Base-by-base conservation (phyloP, 2,329 filamentous ascomycete genomes). In the Neofusicoccum umdonicola region DNA sequence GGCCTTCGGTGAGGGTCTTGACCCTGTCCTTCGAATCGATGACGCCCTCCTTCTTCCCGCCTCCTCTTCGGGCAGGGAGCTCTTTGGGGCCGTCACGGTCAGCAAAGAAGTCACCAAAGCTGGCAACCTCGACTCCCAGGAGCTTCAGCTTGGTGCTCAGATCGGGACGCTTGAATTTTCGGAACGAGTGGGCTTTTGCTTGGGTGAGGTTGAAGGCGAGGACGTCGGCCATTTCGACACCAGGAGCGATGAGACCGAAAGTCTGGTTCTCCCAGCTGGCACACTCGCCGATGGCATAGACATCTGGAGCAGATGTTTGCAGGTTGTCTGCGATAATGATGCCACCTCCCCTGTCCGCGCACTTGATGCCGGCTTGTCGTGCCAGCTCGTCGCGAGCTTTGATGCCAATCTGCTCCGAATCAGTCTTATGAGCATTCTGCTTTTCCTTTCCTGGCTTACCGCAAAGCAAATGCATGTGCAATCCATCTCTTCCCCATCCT, bases 91-190 rank as follows among this genome's bases (percentile, higher is more conserved):
- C 92, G 72, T 96, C 91, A 35, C 90, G 83, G 71, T 97, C 93
- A 0, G 93, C 93, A 69, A 97, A 97, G 81, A 93, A 97, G 74
- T 97, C 93, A 0, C 93, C 93, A 73, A 97, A 97, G 72, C 91
- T 95, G 17, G 93, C 93, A 4, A 97, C 93, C 69, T 97, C 91
- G 8, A 97, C 92, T 0, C 93, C 93, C 0, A 97, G 83, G 0
- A 97, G 82, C 81, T 97, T 97, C 35, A 97, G 81, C 75, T 96
- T 97, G 0, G 93, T 97, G 81, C 93, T 96, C 45, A 97, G 81
- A 75, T 97, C 92, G 0, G 93, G 93, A 4, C 88, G 81, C 76
- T 91, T 92, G 82, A 96, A 96, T 35, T 81, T 82, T 37, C 90
- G 83, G 1, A 86, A 86, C 6, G 86, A 77, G 73, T 94, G 90